Conservation (phyloP, 352 stramenopile species). For the Phytophthora vignae region DNA sequence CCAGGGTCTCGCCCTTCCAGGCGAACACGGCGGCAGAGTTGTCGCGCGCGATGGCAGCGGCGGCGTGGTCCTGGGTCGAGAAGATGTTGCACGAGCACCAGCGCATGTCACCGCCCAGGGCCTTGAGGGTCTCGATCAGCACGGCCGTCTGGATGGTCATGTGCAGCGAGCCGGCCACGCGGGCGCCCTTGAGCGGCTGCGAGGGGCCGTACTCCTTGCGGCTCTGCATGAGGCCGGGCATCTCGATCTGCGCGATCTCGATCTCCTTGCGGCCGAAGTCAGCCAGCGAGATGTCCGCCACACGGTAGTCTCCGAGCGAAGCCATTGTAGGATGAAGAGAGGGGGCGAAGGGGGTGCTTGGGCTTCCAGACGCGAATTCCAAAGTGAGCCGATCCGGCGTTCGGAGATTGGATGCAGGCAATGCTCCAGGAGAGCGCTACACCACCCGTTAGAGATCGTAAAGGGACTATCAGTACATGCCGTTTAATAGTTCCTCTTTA, state of each 20-base stretch:
- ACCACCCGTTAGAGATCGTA: constrained; percentile 28
- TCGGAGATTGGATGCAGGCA: neutral
- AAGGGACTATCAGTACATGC: constrained; percentile 11
- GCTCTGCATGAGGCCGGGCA: constrained; percentile 98
- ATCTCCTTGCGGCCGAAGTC: constrained; percentile 99
- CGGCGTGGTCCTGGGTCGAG: constrained; percentile 98
- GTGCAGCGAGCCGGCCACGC: constrained; percentile 97
- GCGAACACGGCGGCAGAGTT: constrained; percentile 97
- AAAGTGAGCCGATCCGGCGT: neutral
- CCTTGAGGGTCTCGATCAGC: constrained; percentile 98
- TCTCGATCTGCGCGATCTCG: constrained; percentile 98
- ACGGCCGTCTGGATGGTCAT: constrained; percentile 99
- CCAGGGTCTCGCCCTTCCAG: constrained; percentile 98
- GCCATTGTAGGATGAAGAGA: constrained; percentile 45
- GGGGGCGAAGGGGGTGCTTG: neutral
- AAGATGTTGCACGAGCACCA: constrained; percentile 99
- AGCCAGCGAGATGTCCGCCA: constrained; percentile 98
- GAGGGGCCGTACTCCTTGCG: constrained; percentile 91
- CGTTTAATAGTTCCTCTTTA: neutral
- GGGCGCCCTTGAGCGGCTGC: constrained; percentile 91
- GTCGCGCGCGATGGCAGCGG: constrained; percentile 96
- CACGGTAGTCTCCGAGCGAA: constrained; percentile 78
- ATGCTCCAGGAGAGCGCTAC: constrained; percentile 22
- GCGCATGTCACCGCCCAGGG: constrained; percentile 96
- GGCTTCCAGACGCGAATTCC: neutral